A percentile compares a stretch with the other conserved stretches of the same genome.
Conservation (phyloP, 179 eudicot genomes). For the Silene noctiflora region DNA sequence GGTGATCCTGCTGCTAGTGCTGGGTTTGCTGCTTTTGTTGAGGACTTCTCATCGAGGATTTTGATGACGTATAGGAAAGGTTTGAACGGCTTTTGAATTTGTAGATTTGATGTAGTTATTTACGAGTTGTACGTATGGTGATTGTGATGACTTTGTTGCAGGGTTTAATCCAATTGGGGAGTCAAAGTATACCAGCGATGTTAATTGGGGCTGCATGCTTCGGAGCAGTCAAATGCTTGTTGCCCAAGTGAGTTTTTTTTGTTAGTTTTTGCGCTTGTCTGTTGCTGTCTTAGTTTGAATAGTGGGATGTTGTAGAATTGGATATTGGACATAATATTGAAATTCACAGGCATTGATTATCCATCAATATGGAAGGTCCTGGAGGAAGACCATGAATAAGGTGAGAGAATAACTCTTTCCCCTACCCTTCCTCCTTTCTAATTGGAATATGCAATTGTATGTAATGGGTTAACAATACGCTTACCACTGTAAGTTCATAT, state of each 20-base stretch:
- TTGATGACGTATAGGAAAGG: constrained; percentile 94
- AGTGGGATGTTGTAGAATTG: not conserved
- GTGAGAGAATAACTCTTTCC: constrained; percentile 29
- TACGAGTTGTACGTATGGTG: not conserved
- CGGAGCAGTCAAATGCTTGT: constrained; percentile 98
- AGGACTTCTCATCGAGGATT: constrained; percentile 88
- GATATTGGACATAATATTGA: not conserved
- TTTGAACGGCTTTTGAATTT: constrained; percentile 21
- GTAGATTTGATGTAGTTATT: not conserved
- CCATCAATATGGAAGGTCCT: constrained; percentile 77
- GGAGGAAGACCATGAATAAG: constrained; percentile 72
- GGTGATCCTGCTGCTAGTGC: constrained; percentile 53
- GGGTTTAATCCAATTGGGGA: constrained; percentile 87
- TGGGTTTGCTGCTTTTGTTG: constrained; percentile 72
- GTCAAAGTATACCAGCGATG: constrained; percentile 89
- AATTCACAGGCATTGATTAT: constrained; percentile 67
- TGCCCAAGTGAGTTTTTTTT: constrained; percentile 56
- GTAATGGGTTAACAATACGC: constrained; percentile 5
- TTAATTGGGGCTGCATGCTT: constrained; percentile 96
- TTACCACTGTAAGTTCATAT: not conserved
- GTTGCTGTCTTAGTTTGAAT: constrained; percentile 1
- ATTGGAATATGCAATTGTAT: not conserved
- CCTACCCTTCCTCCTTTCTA: not conserved
- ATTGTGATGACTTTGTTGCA: constrained; percentile 25
- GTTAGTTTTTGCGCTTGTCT: constrained; percentile 4